Evolutionary conservation across 2,329 filamentous ascomycete species (phyloP), one percentile per base, ranked within the genome.

Genomic region (Phoma sp.): DNA sequence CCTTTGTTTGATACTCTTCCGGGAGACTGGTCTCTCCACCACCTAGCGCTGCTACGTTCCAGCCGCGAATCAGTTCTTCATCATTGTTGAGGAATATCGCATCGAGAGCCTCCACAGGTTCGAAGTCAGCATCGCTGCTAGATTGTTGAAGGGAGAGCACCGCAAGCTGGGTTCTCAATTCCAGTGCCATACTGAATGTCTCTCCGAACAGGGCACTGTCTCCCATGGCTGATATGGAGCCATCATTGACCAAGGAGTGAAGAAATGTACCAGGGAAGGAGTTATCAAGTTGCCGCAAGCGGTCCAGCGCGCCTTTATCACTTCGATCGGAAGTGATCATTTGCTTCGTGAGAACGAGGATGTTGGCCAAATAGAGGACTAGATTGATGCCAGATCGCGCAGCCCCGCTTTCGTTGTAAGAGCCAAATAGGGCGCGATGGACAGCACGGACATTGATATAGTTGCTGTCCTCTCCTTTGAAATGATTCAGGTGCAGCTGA

Each of bases 161-260:
- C n/a, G 80, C 72, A 9, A 78, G 72, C 57, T 86, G 84, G 2
- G 83, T 85, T 2, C 83, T 78, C 22, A 86, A 74, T 6, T 83
- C 80, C 6, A 86, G 66, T 1, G 77, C 80, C 22, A 85, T 59
- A 3, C 77, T 64, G 50, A 84, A 80, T 0, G 80, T 82, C 38
- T 77, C 59, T 46, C 76, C 43, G 10, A 72, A 55, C 6, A 83
- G 58, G 2, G 52, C 58, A 58, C 79, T 83, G 5, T 74, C 68
- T 5, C 78, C 80, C 14, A 46, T 18, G 46, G 44, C 4, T 44
- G 61, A 30, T 55, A 40, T 48, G 8, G 51, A 22, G 8, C 22
- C 25, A 1, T 41, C 52, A 30, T 53, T 52, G n/a, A 60, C 54
- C 3, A 72, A 57, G 1, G 61, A 60, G 23, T 52, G 58, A 32